These are phyloP conservation scores for Didymosphaeria variabile DNA, from an alignment of 2,329 filamentous ascomycete species.

Conservation along the genomic window DNA sequence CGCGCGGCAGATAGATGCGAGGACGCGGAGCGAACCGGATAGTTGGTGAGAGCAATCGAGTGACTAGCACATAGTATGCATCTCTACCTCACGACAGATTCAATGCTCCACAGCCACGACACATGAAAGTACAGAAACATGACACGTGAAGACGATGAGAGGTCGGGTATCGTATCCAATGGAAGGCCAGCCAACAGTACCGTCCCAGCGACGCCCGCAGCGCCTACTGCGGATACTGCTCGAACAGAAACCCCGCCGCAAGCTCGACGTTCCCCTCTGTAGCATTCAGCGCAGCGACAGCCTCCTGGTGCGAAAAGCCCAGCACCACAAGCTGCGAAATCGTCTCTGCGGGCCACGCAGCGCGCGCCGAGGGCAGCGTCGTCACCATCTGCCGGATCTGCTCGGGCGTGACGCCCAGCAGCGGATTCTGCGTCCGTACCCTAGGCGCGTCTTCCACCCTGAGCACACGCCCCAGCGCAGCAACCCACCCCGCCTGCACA, in stretches of 20 bases:
- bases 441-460: conserved; percentile 40
- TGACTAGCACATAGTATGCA: too few relatives aligned
- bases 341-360: conserved; percentile 53
- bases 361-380: conserved; percentile 40
- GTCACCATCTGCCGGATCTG: conserved; percentile 46
- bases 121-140: too few relatives aligned
- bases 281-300: conserved; percentile 58
- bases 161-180: too few relatives aligned
- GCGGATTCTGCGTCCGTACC: conserved; percentile 26
- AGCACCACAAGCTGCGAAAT: conserved; percentile 55
- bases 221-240: conserved; percentile 41
- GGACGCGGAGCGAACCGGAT: background rate
- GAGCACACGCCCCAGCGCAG: conserved; percentile 65
- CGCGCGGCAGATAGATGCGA: background rate
- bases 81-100: too few relatives aligned
- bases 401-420: conserved; percentile 38
- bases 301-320: conserved; percentile 57
- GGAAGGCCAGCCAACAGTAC: too few relatives aligned
- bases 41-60: too few relatives aligned
- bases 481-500: conserved; percentile 68
- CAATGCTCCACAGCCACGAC: too few relatives aligned
- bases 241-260: conserved; percentile 59
- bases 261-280: conserved; percentile 60
- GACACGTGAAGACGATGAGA: background rate
- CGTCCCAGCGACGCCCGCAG: too few relatives aligned